Conservation (phyloP, 768 basidiomycete species). For the Collybia sordida region DNA sequence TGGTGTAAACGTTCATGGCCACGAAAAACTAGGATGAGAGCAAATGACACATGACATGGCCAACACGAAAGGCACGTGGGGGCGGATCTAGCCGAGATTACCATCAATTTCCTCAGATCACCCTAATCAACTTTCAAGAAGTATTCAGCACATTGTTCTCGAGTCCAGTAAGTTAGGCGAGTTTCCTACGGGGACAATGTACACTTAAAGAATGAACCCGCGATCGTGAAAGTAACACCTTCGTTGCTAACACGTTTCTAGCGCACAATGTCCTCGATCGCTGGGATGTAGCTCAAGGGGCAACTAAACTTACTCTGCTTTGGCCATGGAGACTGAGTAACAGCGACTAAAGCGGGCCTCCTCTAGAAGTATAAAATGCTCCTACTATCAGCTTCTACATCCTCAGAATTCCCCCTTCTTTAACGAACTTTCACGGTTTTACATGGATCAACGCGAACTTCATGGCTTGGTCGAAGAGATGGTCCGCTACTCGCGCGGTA, state of each 20-base stretch:
- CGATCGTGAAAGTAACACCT: too few relatives aligned
- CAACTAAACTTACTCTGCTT: not conserved
- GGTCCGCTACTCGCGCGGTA: slow-evolving; percentile 3
- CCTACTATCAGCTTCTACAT: not conserved
- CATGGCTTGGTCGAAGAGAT: slow-evolving; percentile 11
- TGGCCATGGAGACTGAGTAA: slow-evolving; percentile 1
- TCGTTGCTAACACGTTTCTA: not conserved
- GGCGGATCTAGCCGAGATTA: too few relatives aligned
- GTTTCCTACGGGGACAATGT: too few relatives aligned
- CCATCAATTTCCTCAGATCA: too few relatives aligned
- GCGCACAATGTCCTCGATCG: slow-evolving; percentile 2
- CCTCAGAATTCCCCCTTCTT: slow-evolving; percentile 5
- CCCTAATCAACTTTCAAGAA: too few relatives aligned
- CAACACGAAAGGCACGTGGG: too few relatives aligned
- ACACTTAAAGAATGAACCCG: too few relatives aligned
- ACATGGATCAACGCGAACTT: slow-evolving; percentile 15
- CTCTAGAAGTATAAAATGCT: not conserved
- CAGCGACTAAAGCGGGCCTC: not conserved
- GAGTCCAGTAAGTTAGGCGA: too few relatives aligned
- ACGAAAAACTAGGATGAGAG: too few relatives aligned
- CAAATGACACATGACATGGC: too few relatives aligned
- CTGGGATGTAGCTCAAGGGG: not conserved
- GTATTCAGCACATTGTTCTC: too few relatives aligned
- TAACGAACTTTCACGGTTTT: not conserved
- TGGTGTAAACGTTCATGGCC: too few relatives aligned